Base-by-base conservation (phyloP, 2,329 filamentous ascomycete species). In the Fonsecaea multimorphosa region DNA sequence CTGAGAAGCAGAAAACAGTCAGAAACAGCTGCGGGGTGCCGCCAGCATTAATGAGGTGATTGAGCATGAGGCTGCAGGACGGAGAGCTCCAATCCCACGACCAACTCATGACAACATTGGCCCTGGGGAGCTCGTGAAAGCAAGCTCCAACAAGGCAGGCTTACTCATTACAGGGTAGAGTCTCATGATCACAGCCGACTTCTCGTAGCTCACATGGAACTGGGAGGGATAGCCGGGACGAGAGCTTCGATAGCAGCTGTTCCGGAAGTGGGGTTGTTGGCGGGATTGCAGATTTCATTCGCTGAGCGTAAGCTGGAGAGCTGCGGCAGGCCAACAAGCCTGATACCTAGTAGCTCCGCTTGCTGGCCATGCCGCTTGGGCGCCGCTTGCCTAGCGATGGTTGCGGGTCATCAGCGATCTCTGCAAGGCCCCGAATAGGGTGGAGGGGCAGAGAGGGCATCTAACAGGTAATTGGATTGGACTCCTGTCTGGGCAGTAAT, bases 101-200 rank as follows among this genome's bases (percentile, higher is more conserved):
- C 19, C 58, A 52, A 22, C 22, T 32, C 32, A 69, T 67, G 67
- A 64, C 55, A 65, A 53, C 55, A 63, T 58, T 40, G 24, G 34
- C 40, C 38, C 34, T 27, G 53, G n/a, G 27, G 57, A 58, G 57
- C 31, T 60, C 31, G 16, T 51, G 22, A 44, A 58, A 29, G 29
- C 54, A 38, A 59, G 64, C 61, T 38, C 52, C 49, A 31, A 61
- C 32, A 52, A 62, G 44, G 29, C 24, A 32, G 40, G 63, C 67
- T 67, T 69, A 69, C 67, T 65, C 58, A 52, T 64, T 67, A 24
- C 24, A 63, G 65, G 36, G 52, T 38, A 24, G 52, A 63, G 64
- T 69, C 67, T 57, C 65, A 69, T 69, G 67, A 69, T 67, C 67
- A 67, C 4, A 58, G 52, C 16, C 31, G 53, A 55, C 29, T 49